A percentile compares a stretch with the other conserved stretches of the same genome.
phyloP scores from a whole-genome alignment of 2,329 filamentous ascomycete species.

The Madurella mycetomatis region DNA sequence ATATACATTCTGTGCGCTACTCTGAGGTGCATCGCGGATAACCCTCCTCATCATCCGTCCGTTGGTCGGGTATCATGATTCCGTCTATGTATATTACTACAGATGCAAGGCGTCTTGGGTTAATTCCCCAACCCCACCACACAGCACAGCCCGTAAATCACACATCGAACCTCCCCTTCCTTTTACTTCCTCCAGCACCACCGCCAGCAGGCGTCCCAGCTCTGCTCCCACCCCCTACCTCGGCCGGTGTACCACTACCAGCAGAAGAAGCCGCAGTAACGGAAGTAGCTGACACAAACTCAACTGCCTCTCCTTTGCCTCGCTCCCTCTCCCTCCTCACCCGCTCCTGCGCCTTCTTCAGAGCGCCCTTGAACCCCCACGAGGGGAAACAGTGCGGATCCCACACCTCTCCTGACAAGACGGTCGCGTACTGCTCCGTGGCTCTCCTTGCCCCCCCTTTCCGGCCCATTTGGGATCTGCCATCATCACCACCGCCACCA shows the following conservation, averaged over 20 bases:
- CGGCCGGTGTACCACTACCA: conserved; percentile 21
- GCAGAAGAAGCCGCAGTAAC: no score
- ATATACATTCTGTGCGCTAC: no score
- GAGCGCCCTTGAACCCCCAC: conserved; percentile 47
- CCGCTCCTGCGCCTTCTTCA: conserved; percentile 47
- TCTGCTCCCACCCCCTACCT: conserved; percentile 27
- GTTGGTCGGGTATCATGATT: no score
- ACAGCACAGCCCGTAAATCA: background rate
- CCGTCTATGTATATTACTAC: no score
- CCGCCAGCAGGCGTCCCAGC: conserved; percentile 28
- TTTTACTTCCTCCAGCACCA: conserved; percentile 6
- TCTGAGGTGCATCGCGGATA: no score
- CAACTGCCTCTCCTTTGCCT: conserved; percentile 40
- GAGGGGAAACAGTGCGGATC: conserved; percentile 53
- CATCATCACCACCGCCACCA: conserved; percentile 37
- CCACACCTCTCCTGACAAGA: conserved; percentile 53
- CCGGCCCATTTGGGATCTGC: background rate
- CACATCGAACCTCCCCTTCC: conserved; percentile 21
- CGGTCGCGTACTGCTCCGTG: conserved; percentile 62
- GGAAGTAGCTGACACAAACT: conserved; percentile 43
- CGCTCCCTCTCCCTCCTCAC: conserved; percentile 43
- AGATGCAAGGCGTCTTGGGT: background rate
- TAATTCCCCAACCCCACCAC: background rate
- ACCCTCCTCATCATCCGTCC: no score
- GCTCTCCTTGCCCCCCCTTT: background rate